A percentile compares a stretch with the other conserved stretches of the same genome.
Evolutionary conservation across 2,329 filamentous ascomycete species (phyloP).

Genomic region (Colletotrichum sp.): DNA sequence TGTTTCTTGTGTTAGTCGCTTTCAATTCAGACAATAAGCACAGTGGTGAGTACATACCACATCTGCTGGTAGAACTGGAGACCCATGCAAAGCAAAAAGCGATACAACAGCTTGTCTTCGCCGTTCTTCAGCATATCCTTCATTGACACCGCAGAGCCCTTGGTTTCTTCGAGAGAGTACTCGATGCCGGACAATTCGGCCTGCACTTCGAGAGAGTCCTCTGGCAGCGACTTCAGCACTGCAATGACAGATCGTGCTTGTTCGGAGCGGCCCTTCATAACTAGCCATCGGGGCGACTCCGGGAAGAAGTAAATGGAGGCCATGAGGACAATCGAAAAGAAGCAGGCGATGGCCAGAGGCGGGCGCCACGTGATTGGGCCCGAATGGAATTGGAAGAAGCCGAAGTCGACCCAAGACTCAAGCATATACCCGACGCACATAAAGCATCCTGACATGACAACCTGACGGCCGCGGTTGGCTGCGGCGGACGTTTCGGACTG

Average conservation of each 20-base stretch:
- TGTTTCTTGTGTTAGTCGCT: constrained; percentile 9
- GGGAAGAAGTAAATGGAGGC: constrained; percentile 37
- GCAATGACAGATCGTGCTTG: constrained; percentile 39
- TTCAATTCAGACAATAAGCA: neutral
- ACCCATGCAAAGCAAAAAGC: constrained; percentile 36
- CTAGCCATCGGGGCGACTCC: constrained; percentile 41
- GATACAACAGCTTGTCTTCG: constrained; percentile 54
- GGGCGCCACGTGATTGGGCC: constrained; percentile 35
- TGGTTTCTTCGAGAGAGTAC: constrained; percentile 48
- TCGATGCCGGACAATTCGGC: constrained; percentile 53
- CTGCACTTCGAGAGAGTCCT: constrained; percentile 39
- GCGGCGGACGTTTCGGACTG: constrained; percentile 42
- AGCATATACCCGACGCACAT: constrained; percentile 31
- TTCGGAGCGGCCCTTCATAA: constrained; percentile 34
- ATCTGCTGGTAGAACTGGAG: constrained; percentile 34
- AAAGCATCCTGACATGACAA: constrained; percentile 35
- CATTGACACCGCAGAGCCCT: constrained; percentile 37
- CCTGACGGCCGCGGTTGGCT: constrained; percentile 45
- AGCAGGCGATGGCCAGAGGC: constrained; percentile 38
- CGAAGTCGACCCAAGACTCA: constrained; percentile 49
- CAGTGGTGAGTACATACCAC: constrained; percentile 8
- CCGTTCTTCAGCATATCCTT: constrained; percentile 51
- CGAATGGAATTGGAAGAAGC: constrained; percentile 36
- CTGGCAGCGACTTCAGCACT: constrained; percentile 39
- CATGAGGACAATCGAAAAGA: constrained; percentile 35